These are phyloP conservation scores for Debaryomyces castellii DNA, from an alignment of 805 yeast species.

Conservation along the genomic window DNA sequence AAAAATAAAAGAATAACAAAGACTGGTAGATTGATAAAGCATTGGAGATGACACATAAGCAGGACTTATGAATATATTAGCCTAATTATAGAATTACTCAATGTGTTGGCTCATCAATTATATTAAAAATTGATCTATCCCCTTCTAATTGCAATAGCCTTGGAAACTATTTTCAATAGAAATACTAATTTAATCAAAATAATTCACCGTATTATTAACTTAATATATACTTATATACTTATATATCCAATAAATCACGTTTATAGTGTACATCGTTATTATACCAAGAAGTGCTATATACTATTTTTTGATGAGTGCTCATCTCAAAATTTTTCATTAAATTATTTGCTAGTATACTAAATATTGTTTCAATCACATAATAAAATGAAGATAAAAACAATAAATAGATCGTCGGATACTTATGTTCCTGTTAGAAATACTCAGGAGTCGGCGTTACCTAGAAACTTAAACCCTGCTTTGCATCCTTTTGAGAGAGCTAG, in stretches of 20 bases:
- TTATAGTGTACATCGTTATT: neutral
- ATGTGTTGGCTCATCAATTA: constrained; percentile 2
- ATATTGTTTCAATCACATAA: neutral
- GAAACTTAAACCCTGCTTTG: constrained; percentile 88
- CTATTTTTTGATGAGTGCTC: constrained; percentile 1
- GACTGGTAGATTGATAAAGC: too few species aligned
- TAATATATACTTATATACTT: neutral
- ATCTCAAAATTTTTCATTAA: constrained; percentile 6
- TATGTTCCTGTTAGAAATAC: constrained; percentile 91
- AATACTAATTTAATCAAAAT: constrained; percentile 1
- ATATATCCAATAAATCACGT: neutral
- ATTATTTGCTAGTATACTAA: neutral
- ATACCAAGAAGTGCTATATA: neutral
- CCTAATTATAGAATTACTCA: constrained; percentile 1
- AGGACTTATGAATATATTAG: constrained; percentile 10
- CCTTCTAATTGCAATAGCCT: neutral
- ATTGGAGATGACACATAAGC: constrained; percentile 7
- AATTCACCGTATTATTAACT: neutral
- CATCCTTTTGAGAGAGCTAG: constrained; percentile 98
- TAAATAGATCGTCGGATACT: constrained; percentile 84
- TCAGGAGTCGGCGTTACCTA: constrained; percentile 81
- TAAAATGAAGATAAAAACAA: constrained; percentile 78
- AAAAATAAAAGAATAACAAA: constrained; percentile 2
- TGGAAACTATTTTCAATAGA: neutral
- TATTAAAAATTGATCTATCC: neutral